Evolutionary conservation across 148 eudicot species (phyloP).

Genomic region (Silene uniflora): DNA sequence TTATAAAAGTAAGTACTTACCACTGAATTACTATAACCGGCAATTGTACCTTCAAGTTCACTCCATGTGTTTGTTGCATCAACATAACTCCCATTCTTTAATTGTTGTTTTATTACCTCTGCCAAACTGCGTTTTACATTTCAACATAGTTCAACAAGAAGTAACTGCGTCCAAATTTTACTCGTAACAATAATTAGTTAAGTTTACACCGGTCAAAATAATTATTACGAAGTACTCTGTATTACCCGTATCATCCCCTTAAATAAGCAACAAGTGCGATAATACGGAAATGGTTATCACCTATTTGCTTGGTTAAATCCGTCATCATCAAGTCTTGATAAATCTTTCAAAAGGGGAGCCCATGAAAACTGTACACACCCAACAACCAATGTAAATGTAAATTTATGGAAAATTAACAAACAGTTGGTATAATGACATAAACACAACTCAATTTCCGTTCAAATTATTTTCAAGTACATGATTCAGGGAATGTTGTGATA

Average conservation of each 20-base stretch:
- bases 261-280: too few relatives aligned
- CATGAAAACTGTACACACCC: constrained; percentile 55
- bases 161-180: too few relatives aligned
- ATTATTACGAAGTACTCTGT: too few relatives aligned
- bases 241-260: too few relatives aligned
- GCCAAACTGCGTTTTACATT: constrained; percentile 40
- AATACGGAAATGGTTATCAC: constrained; percentile 22
- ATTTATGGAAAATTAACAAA: not conserved
- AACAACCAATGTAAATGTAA: not conserved
- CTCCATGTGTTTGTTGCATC: constrained; percentile 63
- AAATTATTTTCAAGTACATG: too few relatives aligned
- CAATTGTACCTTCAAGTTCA: constrained; percentile 49
- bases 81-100: constrained; percentile 40
- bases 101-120: constrained; percentile 51
- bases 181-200: too few relatives aligned
- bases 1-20: constrained; percentile 28
- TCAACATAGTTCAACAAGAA: too few relatives aligned
- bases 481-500: too few relatives aligned
- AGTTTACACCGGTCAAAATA: too few relatives aligned
- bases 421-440: not conserved
- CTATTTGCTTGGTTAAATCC: constrained; percentile 54
- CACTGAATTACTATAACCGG: constrained; percentile 38
- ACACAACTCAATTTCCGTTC: too few relatives aligned
- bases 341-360: constrained; percentile 81
- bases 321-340: constrained; percentile 68